Evolutionary conservation across 176 grass and related monocot species (phyloP).

Genomic region (Aegilops sharonensis): DNA sequence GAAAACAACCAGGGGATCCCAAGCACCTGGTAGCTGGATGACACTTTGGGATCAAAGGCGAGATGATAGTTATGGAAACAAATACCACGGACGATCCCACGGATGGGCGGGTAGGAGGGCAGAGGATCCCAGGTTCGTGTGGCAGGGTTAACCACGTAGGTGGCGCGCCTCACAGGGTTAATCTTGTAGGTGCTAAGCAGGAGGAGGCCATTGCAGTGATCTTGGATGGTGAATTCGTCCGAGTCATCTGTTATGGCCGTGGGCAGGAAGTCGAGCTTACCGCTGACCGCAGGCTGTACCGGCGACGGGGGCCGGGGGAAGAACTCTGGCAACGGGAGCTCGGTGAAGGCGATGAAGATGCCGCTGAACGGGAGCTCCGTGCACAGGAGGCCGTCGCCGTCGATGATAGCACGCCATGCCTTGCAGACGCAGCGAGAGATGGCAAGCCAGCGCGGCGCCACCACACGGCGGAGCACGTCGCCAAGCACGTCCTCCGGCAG

Average conservation of each 20-base stretch:
- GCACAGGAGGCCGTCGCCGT: not conserved
- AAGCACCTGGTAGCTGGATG: not conserved
- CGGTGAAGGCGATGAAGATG: not conserved
- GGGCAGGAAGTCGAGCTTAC: not conserved
- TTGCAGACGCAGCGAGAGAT: not conserved
- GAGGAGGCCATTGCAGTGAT: not conserved
- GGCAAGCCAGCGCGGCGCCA: not conserved
- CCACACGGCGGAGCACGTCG: not conserved
- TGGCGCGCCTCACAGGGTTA: not conserved
- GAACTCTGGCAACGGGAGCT: not conserved
- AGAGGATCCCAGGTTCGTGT: not conserved
- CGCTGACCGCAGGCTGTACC: not conserved
- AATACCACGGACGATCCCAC: not conserved
- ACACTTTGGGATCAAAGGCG: not conserved
- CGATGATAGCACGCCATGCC: not conserved
- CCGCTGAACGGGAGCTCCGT: not conserved
- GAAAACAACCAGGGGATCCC: not conserved
- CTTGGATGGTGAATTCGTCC: not conserved
- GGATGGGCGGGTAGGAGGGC: not conserved
- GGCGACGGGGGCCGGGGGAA: not conserved
- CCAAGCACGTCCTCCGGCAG: not conserved
- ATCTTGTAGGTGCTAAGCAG: not conserved
- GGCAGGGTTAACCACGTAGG: not conserved
- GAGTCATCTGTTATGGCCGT: too few species aligned
- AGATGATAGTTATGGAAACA: not conserved